Base-by-base conservation (phyloP, 2,329 filamentous ascomycete species). In the Penicillium hordei region DNA sequence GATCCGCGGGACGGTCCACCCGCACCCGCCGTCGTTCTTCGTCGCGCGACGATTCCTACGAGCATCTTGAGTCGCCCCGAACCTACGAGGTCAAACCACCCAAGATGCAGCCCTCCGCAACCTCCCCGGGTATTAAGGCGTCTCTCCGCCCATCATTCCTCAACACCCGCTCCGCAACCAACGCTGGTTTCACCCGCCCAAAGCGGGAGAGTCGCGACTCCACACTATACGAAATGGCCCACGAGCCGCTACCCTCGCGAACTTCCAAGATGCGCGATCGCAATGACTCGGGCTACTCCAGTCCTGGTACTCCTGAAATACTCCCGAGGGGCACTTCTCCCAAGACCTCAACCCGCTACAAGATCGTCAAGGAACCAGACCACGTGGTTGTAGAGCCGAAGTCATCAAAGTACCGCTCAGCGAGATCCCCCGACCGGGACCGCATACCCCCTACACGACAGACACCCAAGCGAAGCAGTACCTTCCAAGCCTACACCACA, bases 221-320 rank as follows among this genome's bases (percentile, higher is more conserved):
- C 10, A 67, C 68, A 10, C 62, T 73, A 13, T 40, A 63, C 33
- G 63, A 62, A 48, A 70, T 72, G 64, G 63, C 63, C 33, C 67
- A 67, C 23, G 63, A 69, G n/a, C 52, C 66, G 3, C 49, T 62
- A 6, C 67, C 70, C 7, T 42, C 69, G 13, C 73, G 75, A 40
- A 65, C 72, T 2, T 73, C 76, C 12, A 78, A 75, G 48, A 56
- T 73, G 42, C 73, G 74, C 52, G 67, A 78, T 33, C 69, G 70
- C 42, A 69, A 75, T 31, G 78, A 80, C 55, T 79, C 78, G 4
- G 76, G 76, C 3, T 79, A 79, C 56, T 79, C 76, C 6, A 79
- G 75, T 61, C 76, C 78, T 10, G 71, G 71, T 23, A 78, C 76
- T 1, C 76, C 77, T 2, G 77, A 79, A 39, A 73, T 75, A 63